These are phyloP conservation scores for Colletotrichum echinochloae DNA, from an alignment of 2,329 filamentous ascomycete genomes.

Conservation along the genomic window DNA sequence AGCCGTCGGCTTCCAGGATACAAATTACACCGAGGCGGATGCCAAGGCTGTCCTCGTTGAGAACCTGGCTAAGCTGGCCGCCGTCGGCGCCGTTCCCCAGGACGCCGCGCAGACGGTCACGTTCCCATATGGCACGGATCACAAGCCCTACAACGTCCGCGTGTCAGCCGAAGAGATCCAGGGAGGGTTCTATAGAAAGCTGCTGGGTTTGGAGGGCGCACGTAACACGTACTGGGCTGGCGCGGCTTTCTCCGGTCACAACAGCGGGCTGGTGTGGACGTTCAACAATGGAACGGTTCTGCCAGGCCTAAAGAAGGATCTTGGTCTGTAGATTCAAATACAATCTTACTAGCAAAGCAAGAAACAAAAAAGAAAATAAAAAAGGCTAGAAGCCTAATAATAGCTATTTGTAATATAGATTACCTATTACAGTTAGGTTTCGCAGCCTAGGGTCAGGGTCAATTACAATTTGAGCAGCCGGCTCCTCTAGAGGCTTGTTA, in stretches of 20 bases:
- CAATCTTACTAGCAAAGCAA: too few relatives aligned
- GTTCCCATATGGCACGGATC: conserved; percentile 44
- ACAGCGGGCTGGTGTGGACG: conserved; percentile 30
- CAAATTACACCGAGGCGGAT: conserved; percentile 35
- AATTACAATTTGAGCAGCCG: too few relatives aligned
- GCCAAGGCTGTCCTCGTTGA: conserved; percentile 39
- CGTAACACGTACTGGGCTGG: conserved; percentile 54
- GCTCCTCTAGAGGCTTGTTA: too few relatives aligned
- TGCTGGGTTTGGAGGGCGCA: conserved; percentile 51
- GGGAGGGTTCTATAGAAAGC: conserved; percentile 49
- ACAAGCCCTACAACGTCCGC: conserved; percentile 46
- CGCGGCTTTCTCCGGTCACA: conserved; percentile 42
- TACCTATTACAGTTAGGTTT: too few relatives aligned
- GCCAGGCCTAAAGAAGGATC: conserved; percentile 36
- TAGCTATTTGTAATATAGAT: too few relatives aligned
- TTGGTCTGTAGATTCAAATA: conserved; percentile 6
- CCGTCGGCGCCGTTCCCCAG: conserved; percentile 24
- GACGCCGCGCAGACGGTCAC: conserved; percentile 29
- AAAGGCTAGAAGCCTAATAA: too few relatives aligned
- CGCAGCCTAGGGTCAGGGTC: too few relatives aligned
- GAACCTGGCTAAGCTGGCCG: conserved; percentile 25
- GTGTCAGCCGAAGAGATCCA: conserved; percentile 47
- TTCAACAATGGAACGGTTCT: conserved; percentile 30
- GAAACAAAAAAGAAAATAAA: too few relatives aligned
- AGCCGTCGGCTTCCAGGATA: conserved; percentile 25